A percentile compares a stretch with the other conserved stretches of the same genome.
These are phyloP conservation scores for Trichopus zeylanicus DNA, from an alignment of 116 monocot species.

Conservation along the genomic window DNA sequence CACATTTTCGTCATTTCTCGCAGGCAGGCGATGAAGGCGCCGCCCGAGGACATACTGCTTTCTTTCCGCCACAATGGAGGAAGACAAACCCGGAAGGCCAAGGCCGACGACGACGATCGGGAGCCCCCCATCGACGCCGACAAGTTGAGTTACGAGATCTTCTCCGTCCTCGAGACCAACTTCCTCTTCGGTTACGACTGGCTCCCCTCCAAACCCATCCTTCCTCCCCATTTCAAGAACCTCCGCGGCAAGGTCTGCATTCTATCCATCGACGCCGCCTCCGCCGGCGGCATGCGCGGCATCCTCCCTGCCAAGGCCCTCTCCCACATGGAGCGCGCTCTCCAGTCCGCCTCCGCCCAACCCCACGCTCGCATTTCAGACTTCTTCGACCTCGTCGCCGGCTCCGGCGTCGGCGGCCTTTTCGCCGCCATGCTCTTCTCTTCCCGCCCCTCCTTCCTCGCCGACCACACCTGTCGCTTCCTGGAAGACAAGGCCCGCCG, in stretches of 20 bases:
- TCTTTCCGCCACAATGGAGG: neutral
- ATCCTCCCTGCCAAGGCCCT: slow-evolving; percentile 57
- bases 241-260: slow-evolving; percentile 75
- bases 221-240: slow-evolving; percentile 20
- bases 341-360: slow-evolving; percentile 51
- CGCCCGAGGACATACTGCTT: slow-evolving; percentile 1
- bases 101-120: slow-evolving; percentile 8
- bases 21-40: neutral
- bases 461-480: slow-evolving; percentile 74
- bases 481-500: slow-evolving; percentile 41
- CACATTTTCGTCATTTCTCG: neutral
- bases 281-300: slow-evolving; percentile 55
- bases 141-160: slow-evolving; percentile 94
- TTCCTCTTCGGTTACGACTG: slow-evolving; percentile 79
- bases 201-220: slow-evolving; percentile 11
- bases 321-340: slow-evolving; percentile 47
- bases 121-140: slow-evolving; percentile 54
- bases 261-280: slow-evolving; percentile 63
- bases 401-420: slow-evolving; percentile 79
- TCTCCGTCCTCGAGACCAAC: slow-evolving; percentile 89
- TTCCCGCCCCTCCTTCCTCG: slow-evolving; percentile 36
- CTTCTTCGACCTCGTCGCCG: slow-evolving; percentile 81
- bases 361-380: slow-evolving; percentile 62
- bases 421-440: slow-evolving; percentile 83
- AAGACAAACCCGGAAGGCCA: neutral